phyloP scores from a whole-genome alignment of 805 yeast genomes.

The Cyberlindnera nakhonratchasimensis region DNA sequence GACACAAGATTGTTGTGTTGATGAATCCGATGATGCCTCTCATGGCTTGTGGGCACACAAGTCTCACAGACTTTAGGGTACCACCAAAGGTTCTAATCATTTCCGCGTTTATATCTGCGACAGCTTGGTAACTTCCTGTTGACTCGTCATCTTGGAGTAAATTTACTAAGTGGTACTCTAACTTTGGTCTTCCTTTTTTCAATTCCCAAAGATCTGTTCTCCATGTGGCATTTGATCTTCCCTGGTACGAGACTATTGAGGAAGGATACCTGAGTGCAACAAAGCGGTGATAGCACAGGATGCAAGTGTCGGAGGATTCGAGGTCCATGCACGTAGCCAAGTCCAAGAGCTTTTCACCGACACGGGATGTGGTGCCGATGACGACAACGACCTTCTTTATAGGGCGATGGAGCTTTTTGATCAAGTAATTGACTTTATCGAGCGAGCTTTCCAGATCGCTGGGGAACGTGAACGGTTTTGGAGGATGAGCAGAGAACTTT shows the following conservation, averaged over 20 bases:
- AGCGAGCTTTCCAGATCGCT: background rate
- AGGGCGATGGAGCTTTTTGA: background rate
- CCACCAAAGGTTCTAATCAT: background rate
- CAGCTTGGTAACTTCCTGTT: background rate
- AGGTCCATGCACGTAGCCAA: background rate
- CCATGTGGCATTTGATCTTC: background rate
- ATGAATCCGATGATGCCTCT: background rate
- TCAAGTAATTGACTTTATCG: background rate
- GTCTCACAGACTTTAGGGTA: background rate
- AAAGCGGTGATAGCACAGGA: background rate
- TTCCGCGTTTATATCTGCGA: background rate
- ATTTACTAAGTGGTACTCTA: background rate
- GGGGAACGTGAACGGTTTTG: no score
- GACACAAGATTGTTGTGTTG: background rate
- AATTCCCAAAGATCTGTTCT: background rate
- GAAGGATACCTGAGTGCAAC: background rate
- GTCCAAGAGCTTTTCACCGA: background rate
- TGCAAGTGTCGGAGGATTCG: background rate
- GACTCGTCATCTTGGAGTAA: background rate
- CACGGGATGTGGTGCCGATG: background rate
- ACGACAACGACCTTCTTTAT: background rate
- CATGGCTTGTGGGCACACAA: background rate
- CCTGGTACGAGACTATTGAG: background rate
- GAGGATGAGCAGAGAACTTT: no score
- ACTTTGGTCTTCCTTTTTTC: background rate